A percentile compares a stretch with the other conserved stretches of the same genome.
Conservation (phyloP, 2,329 filamentous ascomycete genomes). For the Aspergillus luchuensis region DNA sequence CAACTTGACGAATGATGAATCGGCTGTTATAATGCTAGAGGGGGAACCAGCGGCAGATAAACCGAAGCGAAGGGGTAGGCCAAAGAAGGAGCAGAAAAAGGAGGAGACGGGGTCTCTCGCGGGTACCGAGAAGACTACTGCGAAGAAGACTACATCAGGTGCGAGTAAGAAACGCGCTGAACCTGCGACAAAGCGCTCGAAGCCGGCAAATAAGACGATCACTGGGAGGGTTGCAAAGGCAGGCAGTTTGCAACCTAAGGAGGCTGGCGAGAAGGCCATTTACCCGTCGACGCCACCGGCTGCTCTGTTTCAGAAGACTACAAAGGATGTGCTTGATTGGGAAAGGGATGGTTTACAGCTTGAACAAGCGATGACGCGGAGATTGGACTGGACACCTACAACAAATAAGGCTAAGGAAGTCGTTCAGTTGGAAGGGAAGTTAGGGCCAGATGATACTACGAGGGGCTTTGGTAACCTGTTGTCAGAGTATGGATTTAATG, state of each 20-base stretch:
- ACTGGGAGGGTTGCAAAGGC: constrained; percentile 41
- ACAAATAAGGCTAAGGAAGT: constrained; percentile 41
- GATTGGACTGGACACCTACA: constrained; percentile 69
- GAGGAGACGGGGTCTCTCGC: constrained; percentile 12
- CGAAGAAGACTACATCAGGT: constrained; percentile 27
- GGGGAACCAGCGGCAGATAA: constrained; percentile 13
- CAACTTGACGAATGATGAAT: constrained; percentile 17
- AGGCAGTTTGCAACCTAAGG: constrained; percentile 17
- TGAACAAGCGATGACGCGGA: constrained; percentile 56
- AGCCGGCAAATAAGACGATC: constrained; percentile 36
- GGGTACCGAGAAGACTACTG: constrained; percentile 19
- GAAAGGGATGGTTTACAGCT: constrained; percentile 32
- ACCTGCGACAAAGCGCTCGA: constrained; percentile 25
- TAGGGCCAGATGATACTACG: constrained; percentile 1
- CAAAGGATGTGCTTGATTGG: constrained; percentile 21
- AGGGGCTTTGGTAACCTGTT: constrained; percentile 40
- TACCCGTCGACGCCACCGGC: constrained; percentile 5
- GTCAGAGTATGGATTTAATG: constrained; percentile 45
- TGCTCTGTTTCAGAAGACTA: not conserved
- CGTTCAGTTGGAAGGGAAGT: constrained; percentile 19
- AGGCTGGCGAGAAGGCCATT: constrained; percentile 16
- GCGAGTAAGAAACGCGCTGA: not conserved
- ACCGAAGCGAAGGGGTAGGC: constrained; percentile 19
- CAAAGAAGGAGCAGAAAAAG: constrained; percentile 10
- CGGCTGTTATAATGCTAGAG: constrained; percentile 6